Percentiles rank a stretch among this genome's conserved stretches.
Evolutionary conservation across 2,329 filamentous ascomycete genomes (phyloP).

Genomic region (Colletotrichum neosansevieriae): DNA sequence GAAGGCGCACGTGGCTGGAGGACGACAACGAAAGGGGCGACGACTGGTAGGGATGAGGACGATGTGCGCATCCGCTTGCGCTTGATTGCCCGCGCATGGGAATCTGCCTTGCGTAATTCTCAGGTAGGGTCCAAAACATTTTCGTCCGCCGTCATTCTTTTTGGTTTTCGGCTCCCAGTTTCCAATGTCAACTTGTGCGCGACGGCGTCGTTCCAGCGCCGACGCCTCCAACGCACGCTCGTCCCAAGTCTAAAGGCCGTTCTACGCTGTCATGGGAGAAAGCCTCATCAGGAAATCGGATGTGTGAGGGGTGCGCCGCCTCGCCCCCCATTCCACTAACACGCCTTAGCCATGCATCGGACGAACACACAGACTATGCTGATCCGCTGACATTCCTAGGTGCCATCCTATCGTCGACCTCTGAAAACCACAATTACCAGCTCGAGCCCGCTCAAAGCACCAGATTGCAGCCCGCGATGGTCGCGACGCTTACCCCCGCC

Average conservation of each 20-base stretch:
- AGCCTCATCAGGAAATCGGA: conserved; percentile 24
- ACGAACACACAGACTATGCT: conserved; percentile 33
- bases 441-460: conserved; percentile 47
- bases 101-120: conserved; percentile 43
- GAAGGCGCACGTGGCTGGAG: conserved; percentile 53
- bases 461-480: conserved; percentile 52
- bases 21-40: conserved; percentile 49
- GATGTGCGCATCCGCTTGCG: conserved; percentile 41
- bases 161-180: not conserved
- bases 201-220: conserved; percentile 26
- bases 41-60: conserved; percentile 52
- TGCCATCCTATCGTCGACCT: conserved; percentile 23
- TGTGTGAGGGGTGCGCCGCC: conserved; percentile 18
- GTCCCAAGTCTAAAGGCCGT: conserved; percentile 25
- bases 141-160: conserved; percentile 28
- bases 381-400: conserved; percentile 37
- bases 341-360: conserved; percentile 28
- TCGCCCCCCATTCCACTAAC: conserved; percentile 29
- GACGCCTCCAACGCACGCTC: conserved; percentile 25
- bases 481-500: conserved; percentile 46
- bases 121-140: conserved; percentile 41
- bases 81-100: conserved; percentile 52
- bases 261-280: not conserved
- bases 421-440: conserved; percentile 16
- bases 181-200: conserved; percentile 25